A percentile compares a stretch with the other conserved stretches of the same genome.
These are phyloP conservation scores for Fragaria nilgerrensis DNA, from an alignment of 306 rosid species.

Conservation along the genomic window DNA sequence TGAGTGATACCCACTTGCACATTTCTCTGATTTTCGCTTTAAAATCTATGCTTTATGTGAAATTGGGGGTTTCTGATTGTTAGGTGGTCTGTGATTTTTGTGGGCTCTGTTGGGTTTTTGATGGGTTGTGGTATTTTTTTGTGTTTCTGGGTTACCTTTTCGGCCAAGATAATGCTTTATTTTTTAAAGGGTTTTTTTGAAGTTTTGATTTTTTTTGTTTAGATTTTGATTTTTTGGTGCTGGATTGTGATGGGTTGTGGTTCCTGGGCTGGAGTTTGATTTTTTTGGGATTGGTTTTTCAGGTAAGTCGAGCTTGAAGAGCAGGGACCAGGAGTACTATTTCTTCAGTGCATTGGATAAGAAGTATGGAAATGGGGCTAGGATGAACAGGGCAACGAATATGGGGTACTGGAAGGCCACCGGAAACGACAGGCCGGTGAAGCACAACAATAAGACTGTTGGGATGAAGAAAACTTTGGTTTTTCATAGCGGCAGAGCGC, in stretches of 20 bases:
- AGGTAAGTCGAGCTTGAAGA: constrained; percentile 93
- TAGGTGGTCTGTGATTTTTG: background rate
- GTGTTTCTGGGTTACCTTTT: constrained; percentile 14
- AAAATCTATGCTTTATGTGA: background rate
- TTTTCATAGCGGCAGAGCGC: constrained; percentile 95
- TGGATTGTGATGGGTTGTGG: background rate
- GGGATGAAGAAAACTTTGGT: constrained; percentile 96
- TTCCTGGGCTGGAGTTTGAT: constrained; percentile 10
- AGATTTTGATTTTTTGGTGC: background rate
- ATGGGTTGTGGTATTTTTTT: background rate
- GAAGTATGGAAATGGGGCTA: constrained; percentile 98
- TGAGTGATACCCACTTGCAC: constrained; percentile 14
- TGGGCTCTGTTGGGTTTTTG: background rate
- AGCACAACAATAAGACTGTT: constrained; percentile 54
- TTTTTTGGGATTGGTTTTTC: constrained; percentile 20
- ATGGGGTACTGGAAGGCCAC: constrained; percentile 99
- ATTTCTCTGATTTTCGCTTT: background rate
- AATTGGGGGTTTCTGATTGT: constrained; percentile 1
- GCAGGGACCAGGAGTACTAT: constrained; percentile 99
- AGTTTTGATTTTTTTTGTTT: background rate
- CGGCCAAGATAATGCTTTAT: constrained; percentile 7
- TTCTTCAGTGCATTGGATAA: constrained; percentile 94
- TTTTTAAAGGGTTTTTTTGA: background rate
- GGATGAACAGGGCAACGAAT: constrained; percentile 95
- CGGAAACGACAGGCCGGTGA: constrained; percentile 85